Percentiles rank a stretch among this genome's conserved stretches.
phyloP scores from a whole-genome alignment of 148 eudicot species.

The Fallopia convolvulus region DNA sequence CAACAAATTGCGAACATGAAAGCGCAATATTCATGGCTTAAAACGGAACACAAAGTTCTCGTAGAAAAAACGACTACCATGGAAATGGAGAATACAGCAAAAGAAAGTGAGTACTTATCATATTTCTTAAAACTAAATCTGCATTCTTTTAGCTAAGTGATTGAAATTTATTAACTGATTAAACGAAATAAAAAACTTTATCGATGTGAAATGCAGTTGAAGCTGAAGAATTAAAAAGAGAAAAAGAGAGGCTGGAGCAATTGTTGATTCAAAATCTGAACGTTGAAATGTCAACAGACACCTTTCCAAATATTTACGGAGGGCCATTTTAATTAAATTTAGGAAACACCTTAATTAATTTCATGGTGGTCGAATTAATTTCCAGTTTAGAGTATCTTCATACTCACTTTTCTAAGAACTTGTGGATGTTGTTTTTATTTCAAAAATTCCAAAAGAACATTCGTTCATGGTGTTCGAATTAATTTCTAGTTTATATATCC shows the following conservation, averaged over 20 bases:
- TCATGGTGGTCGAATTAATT: neutral
- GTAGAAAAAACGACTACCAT: neutral
- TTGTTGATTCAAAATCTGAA: neutral
- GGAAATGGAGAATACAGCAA: neutral
- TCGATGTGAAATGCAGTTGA: neutral
- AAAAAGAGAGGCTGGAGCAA: neutral
- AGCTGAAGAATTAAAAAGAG: neutral
- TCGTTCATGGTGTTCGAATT: neutral
- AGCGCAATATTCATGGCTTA: neutral
- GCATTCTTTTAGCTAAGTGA: neutral
- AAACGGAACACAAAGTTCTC: neutral
- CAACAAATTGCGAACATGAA: neutral
- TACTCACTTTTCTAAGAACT: too few relatives aligned
- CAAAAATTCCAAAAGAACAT: neutral
- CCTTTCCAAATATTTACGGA: neutral
- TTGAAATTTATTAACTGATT: neutral
- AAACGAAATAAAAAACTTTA: neutral
- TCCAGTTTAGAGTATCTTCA: too few relatives aligned
- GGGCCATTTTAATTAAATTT: neutral
- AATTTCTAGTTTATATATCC: neutral
- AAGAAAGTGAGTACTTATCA: neutral
- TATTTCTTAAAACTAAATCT: neutral
- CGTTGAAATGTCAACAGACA: neutral
- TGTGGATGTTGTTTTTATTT: too few relatives aligned
- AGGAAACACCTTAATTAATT: neutral